A percentile compares a stretch with the other conserved stretches of the same genome.
Evolutionary conservation across 331 rosid genomes (phyloP).

Genomic region (Quercus lobata): DNA sequence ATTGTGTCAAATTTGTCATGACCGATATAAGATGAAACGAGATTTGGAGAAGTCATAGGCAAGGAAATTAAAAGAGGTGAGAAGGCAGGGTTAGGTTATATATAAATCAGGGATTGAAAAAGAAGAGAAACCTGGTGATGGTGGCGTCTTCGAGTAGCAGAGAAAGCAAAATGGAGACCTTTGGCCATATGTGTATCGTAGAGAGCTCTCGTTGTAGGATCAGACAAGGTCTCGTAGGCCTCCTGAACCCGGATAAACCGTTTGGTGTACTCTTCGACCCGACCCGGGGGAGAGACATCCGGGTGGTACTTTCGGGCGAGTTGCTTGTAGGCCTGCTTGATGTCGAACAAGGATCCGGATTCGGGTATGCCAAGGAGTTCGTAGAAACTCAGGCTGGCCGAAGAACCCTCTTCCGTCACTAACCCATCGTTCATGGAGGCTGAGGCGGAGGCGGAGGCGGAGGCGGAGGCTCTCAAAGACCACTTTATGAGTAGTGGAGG

Average conservation of each 20-base stretch:
- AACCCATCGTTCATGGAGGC: conserved; percentile 29
- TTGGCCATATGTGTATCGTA: conserved; percentile 68
- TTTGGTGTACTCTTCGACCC: conserved; percentile 70
- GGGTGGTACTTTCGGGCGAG: conserved; percentile 86
- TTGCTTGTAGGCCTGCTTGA: conserved; percentile 81
- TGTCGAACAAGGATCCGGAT: conserved; percentile 60
- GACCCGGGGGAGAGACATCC: conserved; percentile 87
- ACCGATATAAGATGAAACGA: no score
- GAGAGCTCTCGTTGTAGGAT: conserved; percentile 53
- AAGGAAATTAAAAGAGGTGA: no score
- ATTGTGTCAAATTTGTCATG: no score
- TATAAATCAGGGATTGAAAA: background rate
- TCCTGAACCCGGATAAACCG: conserved; percentile 71
- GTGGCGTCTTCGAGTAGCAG: conserved; percentile 37
- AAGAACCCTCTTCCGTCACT: conserved; percentile 4
- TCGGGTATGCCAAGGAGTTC: conserved; percentile 65
- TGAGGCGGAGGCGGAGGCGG: background rate
- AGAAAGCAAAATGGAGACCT: conserved; percentile 63
- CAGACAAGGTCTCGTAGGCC: conserved; percentile 86
- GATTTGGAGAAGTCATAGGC: no score
- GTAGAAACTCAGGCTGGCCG: conserved; percentile 43
- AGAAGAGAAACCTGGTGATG: conserved; percentile 36
- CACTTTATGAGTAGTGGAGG: no score
- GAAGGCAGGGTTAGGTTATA: no score
- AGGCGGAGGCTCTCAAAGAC: no score